Conservation (phyloP, 768 basidiomycete species). For the Rhodocollybia butyracea region DNA sequence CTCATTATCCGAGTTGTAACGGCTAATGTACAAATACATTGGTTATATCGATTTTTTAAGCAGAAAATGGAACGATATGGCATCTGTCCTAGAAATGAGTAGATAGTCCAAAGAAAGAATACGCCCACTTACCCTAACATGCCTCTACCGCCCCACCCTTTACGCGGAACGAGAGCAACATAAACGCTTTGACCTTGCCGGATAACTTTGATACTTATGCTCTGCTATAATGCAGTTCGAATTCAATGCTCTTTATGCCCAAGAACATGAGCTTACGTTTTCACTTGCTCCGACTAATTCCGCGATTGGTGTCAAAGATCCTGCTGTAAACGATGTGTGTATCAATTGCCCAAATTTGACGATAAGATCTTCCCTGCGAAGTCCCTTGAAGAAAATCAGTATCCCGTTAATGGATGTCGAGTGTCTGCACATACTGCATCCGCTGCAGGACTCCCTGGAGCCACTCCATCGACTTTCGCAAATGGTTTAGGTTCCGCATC, state of each 20-base stretch:
- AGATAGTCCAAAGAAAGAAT: background rate
- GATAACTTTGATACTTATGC: constrained; percentile 54
- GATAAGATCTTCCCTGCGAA: constrained; percentile 67
- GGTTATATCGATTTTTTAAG: constrained; percentile 4
- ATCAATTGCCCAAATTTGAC: constrained; percentile 70
- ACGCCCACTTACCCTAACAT: constrained; percentile 62
- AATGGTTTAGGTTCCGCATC: constrained; percentile 35
- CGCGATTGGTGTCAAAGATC: constrained; percentile 66
- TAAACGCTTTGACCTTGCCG: constrained; percentile 44
- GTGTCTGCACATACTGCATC: constrained; percentile 53
- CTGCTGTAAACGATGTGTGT: constrained; percentile 44
- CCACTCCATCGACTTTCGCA: constrained; percentile 79
- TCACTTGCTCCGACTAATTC: constrained; percentile 74
- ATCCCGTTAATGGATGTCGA: background rate
- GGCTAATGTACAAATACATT: background rate
- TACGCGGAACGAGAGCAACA: constrained; percentile 62
- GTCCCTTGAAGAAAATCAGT: constrained; percentile 43
- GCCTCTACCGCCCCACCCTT: constrained; percentile 87
- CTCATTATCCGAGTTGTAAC: background rate
- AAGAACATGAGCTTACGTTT: constrained; percentile 49
- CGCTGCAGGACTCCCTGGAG: constrained; percentile 78
- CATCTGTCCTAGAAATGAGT: constrained; percentile 37
- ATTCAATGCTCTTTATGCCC: background rate
- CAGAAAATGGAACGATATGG: constrained; percentile 54
- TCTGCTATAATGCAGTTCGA: constrained; percentile 38